phyloP scores from a whole-genome alignment of 805 yeast species.

The Candida sonorensis region DNA sequence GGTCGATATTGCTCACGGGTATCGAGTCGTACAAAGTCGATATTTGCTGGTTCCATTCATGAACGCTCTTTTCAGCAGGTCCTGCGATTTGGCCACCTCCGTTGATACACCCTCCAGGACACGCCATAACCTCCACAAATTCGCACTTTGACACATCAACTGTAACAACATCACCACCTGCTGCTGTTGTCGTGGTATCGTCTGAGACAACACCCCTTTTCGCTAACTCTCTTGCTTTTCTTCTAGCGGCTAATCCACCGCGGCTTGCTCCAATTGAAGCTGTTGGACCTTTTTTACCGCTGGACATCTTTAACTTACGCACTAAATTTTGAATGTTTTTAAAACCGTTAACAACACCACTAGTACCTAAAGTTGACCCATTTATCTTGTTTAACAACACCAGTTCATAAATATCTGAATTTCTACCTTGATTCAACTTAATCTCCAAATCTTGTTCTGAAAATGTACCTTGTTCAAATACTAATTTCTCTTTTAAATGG shows the following conservation, averaged over 20 bases:
- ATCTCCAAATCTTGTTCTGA: constrained; percentile 21
- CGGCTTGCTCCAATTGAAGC: constrained; percentile 1
- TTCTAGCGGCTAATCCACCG: constrained; percentile 34
- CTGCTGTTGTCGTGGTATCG: constrained; percentile 1
- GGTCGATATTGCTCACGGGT: constrained; percentile 10
- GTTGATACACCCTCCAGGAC: constrained; percentile 95
- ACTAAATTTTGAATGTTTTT: constrained; percentile 91
- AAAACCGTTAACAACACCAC: constrained; percentile 82
- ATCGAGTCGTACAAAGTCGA: constrained; percentile 30
- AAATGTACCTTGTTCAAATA: constrained; percentile 13
- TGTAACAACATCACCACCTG: constrained; percentile 9
- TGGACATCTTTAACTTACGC: constrained; percentile 56
- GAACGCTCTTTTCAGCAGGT: constrained; percentile 28
- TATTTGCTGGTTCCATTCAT: constrained; percentile 40
- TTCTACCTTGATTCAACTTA: constrained; percentile 53
- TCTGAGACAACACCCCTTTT: constrained; percentile 8
- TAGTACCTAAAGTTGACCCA: constrained; percentile 39
- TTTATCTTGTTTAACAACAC: constrained; percentile 37
- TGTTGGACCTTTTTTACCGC: not conserved
- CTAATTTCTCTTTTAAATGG: constrained; percentile 24
- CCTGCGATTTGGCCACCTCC: constrained; percentile 87
- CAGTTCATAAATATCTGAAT: constrained; percentile 69
- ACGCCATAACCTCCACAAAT: constrained; percentile 94
- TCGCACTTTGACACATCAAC: constrained; percentile 67
- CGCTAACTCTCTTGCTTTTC: constrained; percentile 33